phyloP scores from a whole-genome alignment of 2,329 filamentous ascomycete species.

The Lomentospora prolificans region DNA sequence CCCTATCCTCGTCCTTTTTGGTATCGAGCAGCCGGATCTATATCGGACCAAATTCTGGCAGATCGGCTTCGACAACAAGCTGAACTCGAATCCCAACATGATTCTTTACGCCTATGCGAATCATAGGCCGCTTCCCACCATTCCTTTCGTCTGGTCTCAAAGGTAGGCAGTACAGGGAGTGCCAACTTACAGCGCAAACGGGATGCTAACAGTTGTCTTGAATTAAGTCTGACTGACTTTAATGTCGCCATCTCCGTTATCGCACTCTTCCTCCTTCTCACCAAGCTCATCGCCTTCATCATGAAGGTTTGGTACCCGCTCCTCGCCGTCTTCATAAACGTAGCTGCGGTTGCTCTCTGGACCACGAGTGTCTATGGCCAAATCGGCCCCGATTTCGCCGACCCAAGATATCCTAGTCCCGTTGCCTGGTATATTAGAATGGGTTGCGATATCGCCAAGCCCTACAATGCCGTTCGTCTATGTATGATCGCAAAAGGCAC shows the following conservation, averaged over 20 bases:
- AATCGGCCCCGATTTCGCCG: conserved; percentile 62
- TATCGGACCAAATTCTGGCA: conserved; percentile 65
- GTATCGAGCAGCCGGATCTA: conserved; percentile 61
- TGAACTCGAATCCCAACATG: conserved; percentile 64
- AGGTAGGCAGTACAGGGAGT: conserved; percentile 42
- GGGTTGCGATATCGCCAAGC: conserved; percentile 52
- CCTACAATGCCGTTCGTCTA: conserved; percentile 41
- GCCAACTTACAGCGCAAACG: not conserved
- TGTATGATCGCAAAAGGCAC: conserved; percentile 60
- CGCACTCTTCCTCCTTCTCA: conserved; percentile 64
- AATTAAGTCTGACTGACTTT: conserved; percentile 57
- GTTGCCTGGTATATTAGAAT: conserved; percentile 68
- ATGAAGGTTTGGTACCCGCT: conserved; percentile 63
- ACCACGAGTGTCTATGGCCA: conserved; percentile 59
- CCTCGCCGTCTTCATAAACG: conserved; percentile 48
- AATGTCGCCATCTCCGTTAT: conserved; percentile 70
- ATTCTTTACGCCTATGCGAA: conserved; percentile 68
- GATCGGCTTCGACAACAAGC: conserved; percentile 58
- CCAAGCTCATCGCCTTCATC: conserved; percentile 59
- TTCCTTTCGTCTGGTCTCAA: conserved; percentile 63
- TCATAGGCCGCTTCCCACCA: conserved; percentile 47
- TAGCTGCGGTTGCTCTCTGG: conserved; percentile 51
- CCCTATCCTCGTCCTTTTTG: conserved; percentile 58
- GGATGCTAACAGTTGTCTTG: conserved; percentile 6
- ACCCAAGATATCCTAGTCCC: conserved; percentile 49